These are phyloP conservation scores for Backusella westeae DNA, from an alignment of 192 early-diverging fungal species.

Conservation along the genomic window DNA sequence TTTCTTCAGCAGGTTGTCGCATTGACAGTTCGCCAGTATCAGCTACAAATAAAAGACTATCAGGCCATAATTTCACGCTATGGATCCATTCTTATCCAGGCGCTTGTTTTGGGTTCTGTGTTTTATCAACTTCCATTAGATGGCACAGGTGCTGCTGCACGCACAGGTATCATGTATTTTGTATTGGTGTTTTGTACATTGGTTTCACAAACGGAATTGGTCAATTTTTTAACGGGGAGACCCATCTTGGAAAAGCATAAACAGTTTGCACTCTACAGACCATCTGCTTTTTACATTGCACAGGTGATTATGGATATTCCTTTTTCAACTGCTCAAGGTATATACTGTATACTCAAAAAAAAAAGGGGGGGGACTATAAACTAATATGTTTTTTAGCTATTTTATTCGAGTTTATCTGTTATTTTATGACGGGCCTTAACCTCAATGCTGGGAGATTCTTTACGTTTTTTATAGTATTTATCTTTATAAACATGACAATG, in stretches of 20 bases:
- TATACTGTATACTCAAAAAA: neutral
- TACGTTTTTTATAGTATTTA: conserved; percentile 49
- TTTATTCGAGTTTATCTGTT: conserved; percentile 51
- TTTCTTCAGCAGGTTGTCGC: conserved; percentile 59
- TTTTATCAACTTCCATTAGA: conserved; percentile 58
- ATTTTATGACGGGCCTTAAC: conserved; percentile 49
- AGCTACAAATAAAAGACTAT: conserved; percentile 55
- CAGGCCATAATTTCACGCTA: conserved; percentile 49
- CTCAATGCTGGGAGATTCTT: conserved; percentile 45
- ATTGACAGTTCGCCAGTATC: conserved; percentile 58
- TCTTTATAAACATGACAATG: conserved; percentile 52
- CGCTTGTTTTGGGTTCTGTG: conserved; percentile 66
- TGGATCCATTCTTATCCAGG: conserved; percentile 52
- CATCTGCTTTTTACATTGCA: conserved; percentile 21
- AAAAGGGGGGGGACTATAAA: too few species aligned
- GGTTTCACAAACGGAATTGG: conserved; percentile 66
- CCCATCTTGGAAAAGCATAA: conserved; percentile 49
- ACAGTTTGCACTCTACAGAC: too few species aligned
- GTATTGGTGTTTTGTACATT: conserved; percentile 49
- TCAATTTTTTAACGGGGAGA: conserved; percentile 67
- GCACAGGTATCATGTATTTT: conserved; percentile 74
- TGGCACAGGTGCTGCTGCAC: conserved; percentile 68
- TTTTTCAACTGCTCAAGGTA: conserved; percentile 39
- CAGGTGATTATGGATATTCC: conserved; percentile 53
- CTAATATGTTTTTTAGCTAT: neutral